phyloP scores from a whole-genome alignment of 805 yeast species.

The Saccharomycopsis javanensis region DNA sequence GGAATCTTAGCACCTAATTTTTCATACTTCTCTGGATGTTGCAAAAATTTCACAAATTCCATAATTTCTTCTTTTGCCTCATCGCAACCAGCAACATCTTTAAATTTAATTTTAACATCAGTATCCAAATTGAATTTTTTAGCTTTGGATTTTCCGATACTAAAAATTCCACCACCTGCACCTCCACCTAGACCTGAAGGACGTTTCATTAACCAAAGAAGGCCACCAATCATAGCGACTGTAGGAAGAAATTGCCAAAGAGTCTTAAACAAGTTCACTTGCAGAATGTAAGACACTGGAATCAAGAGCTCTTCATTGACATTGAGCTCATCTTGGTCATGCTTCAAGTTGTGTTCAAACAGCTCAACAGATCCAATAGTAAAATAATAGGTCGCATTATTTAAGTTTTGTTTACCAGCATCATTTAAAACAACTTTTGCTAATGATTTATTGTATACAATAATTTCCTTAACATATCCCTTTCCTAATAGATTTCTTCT shows the following conservation, averaged over 20 bases:
- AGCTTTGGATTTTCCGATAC: conserved; percentile 85
- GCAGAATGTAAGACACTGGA: conserved; percentile 73
- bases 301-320: conserved; percentile 55
- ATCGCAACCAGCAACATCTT: conserved; percentile 94
- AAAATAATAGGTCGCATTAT: conserved; percentile 36
- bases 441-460: conserved; percentile 65
- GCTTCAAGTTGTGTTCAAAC: conserved; percentile 71
- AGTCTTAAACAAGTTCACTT: conserved; percentile 55
- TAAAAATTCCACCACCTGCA: conserved; percentile 64
- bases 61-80: conserved; percentile 96
- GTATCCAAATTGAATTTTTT: conserved; percentile 86
- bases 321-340: conserved; percentile 61
- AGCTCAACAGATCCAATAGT: conserved; percentile 82
- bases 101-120: conserved; percentile 78
- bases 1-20: conserved; percentile 95
- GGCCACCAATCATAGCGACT: conserved; percentile 74
- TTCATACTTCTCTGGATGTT: conserved; percentile 85
- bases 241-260: conserved; percentile 82
- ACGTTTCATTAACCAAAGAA: conserved; percentile 69
- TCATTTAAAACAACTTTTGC: conserved; percentile 66
- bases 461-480: conserved; percentile 62
- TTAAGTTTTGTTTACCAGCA: conserved; percentile 43
- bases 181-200: conserved; percentile 38
- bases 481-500: conserved; percentile 62
- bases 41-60: conserved; percentile 93